These are phyloP conservation scores for Leptographium radiaticola DNA, from an alignment of 2,329 filamentous ascomycete species.

Conservation along the genomic window DNA sequence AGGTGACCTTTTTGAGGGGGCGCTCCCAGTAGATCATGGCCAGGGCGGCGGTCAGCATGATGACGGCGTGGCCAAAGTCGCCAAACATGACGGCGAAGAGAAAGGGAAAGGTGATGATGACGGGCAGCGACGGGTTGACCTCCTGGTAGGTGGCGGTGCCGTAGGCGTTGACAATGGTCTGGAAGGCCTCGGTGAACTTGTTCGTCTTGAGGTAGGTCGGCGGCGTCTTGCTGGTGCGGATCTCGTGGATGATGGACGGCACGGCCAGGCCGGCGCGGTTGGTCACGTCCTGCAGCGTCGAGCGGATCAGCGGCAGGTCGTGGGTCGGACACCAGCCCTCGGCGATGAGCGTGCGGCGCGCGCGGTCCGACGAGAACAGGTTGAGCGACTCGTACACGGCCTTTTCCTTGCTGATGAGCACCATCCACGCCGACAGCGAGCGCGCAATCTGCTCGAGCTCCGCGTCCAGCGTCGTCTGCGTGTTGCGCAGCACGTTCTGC, in stretches of 20 bases:
- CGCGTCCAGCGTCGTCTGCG: conserved; percentile 82
- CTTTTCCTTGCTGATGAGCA: conserved; percentile 96
- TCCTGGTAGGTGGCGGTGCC: conserved; percentile 95
- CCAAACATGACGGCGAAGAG: conserved; percentile 99
- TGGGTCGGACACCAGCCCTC: conserved; percentile 97
- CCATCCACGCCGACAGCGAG: conserved; percentile 91
- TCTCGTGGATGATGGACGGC: conserved; percentile 96
- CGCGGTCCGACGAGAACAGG: conserved; percentile 90
- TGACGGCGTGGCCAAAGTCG: conserved; percentile 83
- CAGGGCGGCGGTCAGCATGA: conserved; percentile 72
- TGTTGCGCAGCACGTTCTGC: conserved; percentile 85
- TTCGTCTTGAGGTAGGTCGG: conserved; percentile 97
- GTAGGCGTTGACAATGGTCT: conserved; percentile 98
- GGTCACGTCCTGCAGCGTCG: conserved; percentile 91
- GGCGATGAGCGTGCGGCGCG: conserved; percentile 89
- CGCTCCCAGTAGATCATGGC: conserved; percentile 98
- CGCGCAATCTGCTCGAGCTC: conserved; percentile 90
- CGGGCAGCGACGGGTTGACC: conserved; percentile 89
- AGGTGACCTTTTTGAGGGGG: conserved; percentile 77
- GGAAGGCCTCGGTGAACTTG: conserved; percentile 95
- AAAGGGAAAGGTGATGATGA: conserved; percentile 98
- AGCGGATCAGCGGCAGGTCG: conserved; percentile 76
- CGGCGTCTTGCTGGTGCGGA: conserved; percentile 91
- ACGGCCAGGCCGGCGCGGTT: conserved; percentile 93
- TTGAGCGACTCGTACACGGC: conserved; percentile 93